Percentiles rank a stretch among this genome's conserved stretches.
Conservation (phyloP, 768 basidiomycete species). For the Chlorophyllum brunneum region DNA sequence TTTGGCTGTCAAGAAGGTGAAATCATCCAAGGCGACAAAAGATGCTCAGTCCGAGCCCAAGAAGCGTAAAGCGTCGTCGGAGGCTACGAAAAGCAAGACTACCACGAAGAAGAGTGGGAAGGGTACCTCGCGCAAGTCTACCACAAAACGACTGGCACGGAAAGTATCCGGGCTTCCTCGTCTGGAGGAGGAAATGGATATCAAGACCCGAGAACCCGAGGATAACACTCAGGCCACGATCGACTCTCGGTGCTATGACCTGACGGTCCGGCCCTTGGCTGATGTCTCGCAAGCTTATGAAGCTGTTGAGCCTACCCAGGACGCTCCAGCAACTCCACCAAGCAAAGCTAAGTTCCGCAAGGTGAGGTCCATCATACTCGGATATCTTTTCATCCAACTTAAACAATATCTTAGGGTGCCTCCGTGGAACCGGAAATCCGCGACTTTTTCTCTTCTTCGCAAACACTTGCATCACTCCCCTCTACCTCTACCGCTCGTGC, state of each 20-base stretch:
- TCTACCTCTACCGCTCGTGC: constrained; percentile 21
- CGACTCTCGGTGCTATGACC: constrained; percentile 74
- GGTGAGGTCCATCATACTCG: constrained; percentile 16
- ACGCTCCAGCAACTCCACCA: constrained; percentile 17
- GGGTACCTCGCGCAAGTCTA: constrained; percentile 32
- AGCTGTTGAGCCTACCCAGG: constrained; percentile 14
- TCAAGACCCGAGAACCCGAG: constrained; percentile 26
- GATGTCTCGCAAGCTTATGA: constrained; percentile 74
- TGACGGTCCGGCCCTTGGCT: constrained; percentile 75
- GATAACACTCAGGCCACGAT: constrained; percentile 48
- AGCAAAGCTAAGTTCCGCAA: constrained; percentile 35
- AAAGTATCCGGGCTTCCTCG: constrained; percentile 28
- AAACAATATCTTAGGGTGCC: constrained; percentile 34
- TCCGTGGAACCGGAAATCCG: constrained; percentile 55
- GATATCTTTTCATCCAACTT: constrained; percentile 13
- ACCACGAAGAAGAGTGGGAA: constrained; percentile 35
- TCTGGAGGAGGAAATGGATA: constrained; percentile 42
- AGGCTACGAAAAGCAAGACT: constrained; percentile 26
- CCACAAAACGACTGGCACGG: constrained; percentile 25
- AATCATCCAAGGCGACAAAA: constrained; percentile 34
- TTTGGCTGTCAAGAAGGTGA: constrained; percentile 38
- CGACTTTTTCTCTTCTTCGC: constrained; percentile 45
- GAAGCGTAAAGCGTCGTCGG: constrained; percentile 53
- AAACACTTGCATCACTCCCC: constrained; percentile 26
- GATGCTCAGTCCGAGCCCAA: constrained; percentile 43